phyloP scores from a whole-genome alignment of 306 rosid species.

The Cucumis hystrix region DNA sequence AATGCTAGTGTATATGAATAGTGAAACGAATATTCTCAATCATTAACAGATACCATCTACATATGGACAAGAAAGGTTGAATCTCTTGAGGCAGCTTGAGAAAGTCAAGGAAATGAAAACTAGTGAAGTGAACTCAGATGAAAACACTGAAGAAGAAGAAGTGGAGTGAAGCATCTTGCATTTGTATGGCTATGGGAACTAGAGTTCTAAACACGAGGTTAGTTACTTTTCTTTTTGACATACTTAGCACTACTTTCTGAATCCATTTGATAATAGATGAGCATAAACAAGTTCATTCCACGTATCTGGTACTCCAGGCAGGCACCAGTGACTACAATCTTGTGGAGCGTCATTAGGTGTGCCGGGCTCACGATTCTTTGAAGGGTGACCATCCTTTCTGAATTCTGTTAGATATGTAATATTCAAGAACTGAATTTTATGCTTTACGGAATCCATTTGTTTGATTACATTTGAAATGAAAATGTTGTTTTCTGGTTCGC shows the following conservation, averaged over 20 bases:
- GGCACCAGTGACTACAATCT: slow-evolving; percentile 98
- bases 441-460: slow-evolving; percentile 43
- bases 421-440: slow-evolving; percentile 56
- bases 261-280: slow-evolving; percentile 40
- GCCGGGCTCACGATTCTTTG: slow-evolving; percentile 67
- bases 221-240: slow-evolving; percentile 3
- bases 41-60: slow-evolving; percentile 83
- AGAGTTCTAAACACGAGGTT: slow-evolving; percentile 13
- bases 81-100: slow-evolving; percentile 87
- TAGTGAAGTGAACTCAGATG: slow-evolving; percentile 32
- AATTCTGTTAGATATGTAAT: slow-evolving; percentile 71
- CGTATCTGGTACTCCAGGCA: slow-evolving; percentile 95
- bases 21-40: slow-evolving; percentile 6
- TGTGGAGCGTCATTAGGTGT: slow-evolving; percentile 70
- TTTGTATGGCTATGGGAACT: slow-evolving; percentile 3
- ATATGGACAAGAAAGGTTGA: slow-evolving; percentile 88
- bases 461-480: slow-evolving; percentile 44
- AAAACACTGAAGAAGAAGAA: slow-evolving; percentile 40
- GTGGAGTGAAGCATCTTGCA: slow-evolving; percentile 16
- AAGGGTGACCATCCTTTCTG: slow-evolving; percentile 91
- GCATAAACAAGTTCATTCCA: slow-evolving; percentile 85
- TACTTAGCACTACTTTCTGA: slow-evolving; percentile 10
- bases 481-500: slow-evolving; percentile 43
- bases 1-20: background rate
- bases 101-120: slow-evolving; percentile 74